Conservation (phyloP, 768 basidiomycete genomes). For the Cystobasidium tubakii region DNA sequence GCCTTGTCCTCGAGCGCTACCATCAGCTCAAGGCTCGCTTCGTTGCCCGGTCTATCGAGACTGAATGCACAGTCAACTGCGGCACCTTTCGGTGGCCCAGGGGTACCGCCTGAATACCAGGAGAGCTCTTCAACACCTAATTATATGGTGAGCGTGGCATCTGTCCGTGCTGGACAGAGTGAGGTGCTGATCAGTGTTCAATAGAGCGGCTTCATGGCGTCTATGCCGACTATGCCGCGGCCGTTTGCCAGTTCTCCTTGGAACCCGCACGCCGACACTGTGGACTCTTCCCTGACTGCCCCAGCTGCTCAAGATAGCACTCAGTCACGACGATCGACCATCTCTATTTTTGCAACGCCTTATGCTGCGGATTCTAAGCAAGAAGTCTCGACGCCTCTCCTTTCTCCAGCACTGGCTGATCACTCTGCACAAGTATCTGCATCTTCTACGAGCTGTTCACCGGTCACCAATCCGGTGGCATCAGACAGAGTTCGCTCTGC, state of each 20-base stretch:
- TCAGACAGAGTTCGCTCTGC: background rate
- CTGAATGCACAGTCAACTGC: background rate
- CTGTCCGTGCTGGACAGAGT: background rate
- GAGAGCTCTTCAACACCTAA: background rate
- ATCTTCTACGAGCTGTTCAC: background rate
- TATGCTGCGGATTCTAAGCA: background rate
- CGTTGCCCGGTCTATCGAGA: conserved; percentile 11
- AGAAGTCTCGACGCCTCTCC: background rate
- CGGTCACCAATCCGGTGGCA: background rate
- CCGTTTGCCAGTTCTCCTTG: background rate
- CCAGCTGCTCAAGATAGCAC: background rate
- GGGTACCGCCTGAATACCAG: background rate
- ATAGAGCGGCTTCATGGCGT: conserved; percentile 11
- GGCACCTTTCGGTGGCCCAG: background rate
- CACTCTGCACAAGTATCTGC: background rate
- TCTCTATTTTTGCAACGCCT: background rate
- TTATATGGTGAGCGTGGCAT: background rate
- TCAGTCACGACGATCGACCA: conserved; percentile 12
- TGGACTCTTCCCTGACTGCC: background rate
- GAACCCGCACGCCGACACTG: background rate
- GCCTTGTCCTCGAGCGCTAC: conserved; percentile 5
- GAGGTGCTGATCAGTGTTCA: background rate
- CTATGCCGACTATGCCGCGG: background rate
- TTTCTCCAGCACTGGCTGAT: background rate
- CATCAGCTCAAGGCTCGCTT: conserved; percentile 33